Evolutionary conservation across 176 grass and related monocot genomes (phyloP), one percentile per base, ranked within the genome.

Genomic region (Ampelocalamus luodianensis): DNA sequence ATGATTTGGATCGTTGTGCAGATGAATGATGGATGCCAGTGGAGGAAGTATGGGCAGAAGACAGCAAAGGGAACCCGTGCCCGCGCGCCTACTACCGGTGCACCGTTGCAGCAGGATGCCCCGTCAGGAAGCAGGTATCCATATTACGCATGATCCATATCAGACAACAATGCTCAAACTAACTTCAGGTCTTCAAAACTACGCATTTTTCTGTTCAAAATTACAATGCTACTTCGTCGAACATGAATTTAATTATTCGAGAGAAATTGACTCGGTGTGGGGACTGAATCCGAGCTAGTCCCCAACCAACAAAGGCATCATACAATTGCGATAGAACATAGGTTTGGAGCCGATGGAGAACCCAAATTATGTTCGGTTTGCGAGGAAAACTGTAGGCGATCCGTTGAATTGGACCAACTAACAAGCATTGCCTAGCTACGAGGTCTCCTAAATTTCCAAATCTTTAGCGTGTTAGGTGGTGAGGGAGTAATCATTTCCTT

Each of bases 21-120:
- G 95, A 95, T 98, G 93, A 90, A 89, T 32, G 95, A 98, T 6
- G 93, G 95, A 15, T 95, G 91, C 59, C 95, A 95, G 22, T 98
- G 95, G 95, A 95, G 93, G 29, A 98, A 97, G 82, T 93, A 98
- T 37, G 95, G 95, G 10, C 95, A 98, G 64, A 98, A 97, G 77
- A 88, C 89, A 81, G 68, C 95, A 0, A 98, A 95, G 87, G 93
- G 46, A 98, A 98, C 84, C 93, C 95, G 1, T 95, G 93, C 43
- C 93, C 93, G 0, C 89, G 91, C 6, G 91, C 93, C 22, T 98
- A 95, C 79, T 93, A 98, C 74, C 89, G 95, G 10, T 98, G 95
- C 85, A 98, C 95, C 22, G 91, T 93, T 40, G 82, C 85, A 43
- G 48, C 79, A 44, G 93, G 82, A 53, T 95, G 95, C 76, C 95